Base-by-base conservation (phyloP, 805 yeast genomes). In the Candida piceae region DNA sequence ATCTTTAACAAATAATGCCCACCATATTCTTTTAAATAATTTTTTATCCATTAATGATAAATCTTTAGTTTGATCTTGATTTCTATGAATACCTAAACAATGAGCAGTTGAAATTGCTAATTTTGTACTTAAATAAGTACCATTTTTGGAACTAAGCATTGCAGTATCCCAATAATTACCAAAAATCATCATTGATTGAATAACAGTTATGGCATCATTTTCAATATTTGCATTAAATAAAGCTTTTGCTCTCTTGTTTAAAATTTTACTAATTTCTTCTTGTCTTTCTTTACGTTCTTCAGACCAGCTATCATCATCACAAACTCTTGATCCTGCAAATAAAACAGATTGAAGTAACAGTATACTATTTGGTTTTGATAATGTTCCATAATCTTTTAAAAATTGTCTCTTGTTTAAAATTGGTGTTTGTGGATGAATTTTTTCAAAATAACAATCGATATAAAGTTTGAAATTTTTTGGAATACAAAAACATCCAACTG, bases 151-250 rank as follows among this genome's bases (percentile, higher is more conserved):
- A 25, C 78, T 78, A 46, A 76, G 79, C 45, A 81, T 81, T 8
- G 84, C 83, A 2, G 84, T 80, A 45, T 80, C 89, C 79, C 87
- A 78, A 58, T 77, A 80, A 49, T 79, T 71, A 0, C 84, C 81
- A 42, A 84, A 67, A 20, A 84, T 58, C 16, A 77, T 57, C 26
- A 80, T 62, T 0, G 87, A 69, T 50, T 81, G 88, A 7, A 84
- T 67, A 17, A 80, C 60, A 5, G 74, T 61, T 1, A 80, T 64
- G 1, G 84, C 75, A 49, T 83, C 87, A 22, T 69, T 61, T 58
- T 84, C 93, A 46, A 75, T 74, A 44, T 72, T 74, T 1, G 84
- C 73, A 49, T 84, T 90, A 55, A 74, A 82, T 18, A 85, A 60
- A 0, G 87, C 84, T 60, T 80, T 81, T 4, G 88, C 89, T 13